These are phyloP conservation scores for Mycotypha africana DNA, from an alignment of 371 early-diverging fungal species.

Conservation along the genomic window DNA sequence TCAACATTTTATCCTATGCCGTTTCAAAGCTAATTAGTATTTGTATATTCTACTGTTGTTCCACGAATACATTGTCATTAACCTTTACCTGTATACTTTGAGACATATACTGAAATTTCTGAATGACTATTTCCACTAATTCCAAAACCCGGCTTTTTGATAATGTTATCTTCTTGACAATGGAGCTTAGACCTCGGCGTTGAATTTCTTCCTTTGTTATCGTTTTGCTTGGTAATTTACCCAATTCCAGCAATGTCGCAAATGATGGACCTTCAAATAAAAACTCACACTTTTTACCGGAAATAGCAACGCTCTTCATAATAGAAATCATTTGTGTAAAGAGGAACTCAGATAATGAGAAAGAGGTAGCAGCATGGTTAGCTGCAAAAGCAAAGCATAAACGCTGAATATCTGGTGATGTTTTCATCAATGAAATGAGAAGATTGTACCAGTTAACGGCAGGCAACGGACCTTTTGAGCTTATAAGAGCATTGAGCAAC, in stretches of 20 bases:
- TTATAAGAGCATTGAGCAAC: conserved; percentile 19
- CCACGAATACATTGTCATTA: background rate
- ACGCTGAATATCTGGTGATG: conserved; percentile 15
- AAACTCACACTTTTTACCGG: too few species aligned
- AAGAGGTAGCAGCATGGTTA: conserved; percentile 46
- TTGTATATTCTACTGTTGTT: background rate
- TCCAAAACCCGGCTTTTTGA: conserved; percentile 45
- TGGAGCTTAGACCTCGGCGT: conserved; percentile 51
- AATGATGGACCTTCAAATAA: too few species aligned
- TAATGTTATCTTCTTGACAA: conserved; percentile 39
- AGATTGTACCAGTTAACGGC: conserved; percentile 56
- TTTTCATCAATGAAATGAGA: conserved; percentile 15
- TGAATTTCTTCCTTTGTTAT: conserved; percentile 19
- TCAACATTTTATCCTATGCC: conserved; percentile 1
- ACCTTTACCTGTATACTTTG: background rate
- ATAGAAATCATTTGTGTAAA: conserved; percentile 28
- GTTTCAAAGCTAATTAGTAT: background rate
- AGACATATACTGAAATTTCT: background rate
- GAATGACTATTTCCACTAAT: conserved; percentile 15
- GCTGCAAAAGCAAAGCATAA: conserved; percentile 43
- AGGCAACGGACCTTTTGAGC: conserved; percentile 47
- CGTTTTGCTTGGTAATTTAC: conserved; percentile 43
- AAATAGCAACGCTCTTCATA: conserved; percentile 19
- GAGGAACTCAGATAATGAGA: conserved; percentile 49
- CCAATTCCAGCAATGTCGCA: conserved; percentile 39